Evolutionary conservation across 495 filamentous ascomycete genomes (phyloP).

Genomic region (Neurospora pannonica): DNA sequence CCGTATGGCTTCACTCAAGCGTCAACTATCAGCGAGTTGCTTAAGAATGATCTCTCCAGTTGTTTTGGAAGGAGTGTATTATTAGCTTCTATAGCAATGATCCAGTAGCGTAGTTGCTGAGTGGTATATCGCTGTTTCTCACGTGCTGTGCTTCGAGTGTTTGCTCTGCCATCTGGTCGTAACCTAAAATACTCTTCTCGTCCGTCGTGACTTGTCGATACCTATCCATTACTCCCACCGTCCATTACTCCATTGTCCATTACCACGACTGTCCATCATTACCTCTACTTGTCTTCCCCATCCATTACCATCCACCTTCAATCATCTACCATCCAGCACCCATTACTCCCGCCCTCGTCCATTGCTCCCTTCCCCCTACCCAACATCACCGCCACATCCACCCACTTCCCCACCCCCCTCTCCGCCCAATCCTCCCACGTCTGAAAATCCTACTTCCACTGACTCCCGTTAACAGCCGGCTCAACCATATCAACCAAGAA

Average conservation of each 20-base stretch:
- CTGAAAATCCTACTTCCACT: neutral
- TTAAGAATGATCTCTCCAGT: neutral
- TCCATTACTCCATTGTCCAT: neutral
- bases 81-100: neutral
- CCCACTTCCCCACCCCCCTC: neutral
- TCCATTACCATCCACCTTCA: neutral
- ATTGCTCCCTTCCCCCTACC: neutral
- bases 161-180: neutral
- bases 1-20: too few relatives aligned
- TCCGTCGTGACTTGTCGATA: neutral
- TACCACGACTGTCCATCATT: neutral
- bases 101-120: neutral
- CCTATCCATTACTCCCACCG: neutral
- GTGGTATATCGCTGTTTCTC: neutral
- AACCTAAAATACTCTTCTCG: neutral
- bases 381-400: neutral
- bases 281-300: neutral
- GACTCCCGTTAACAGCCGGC: neutral
- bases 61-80: neutral
- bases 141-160: neutral
- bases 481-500: slow-evolving; percentile 26
- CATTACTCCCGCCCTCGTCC: neutral
- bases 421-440: neutral
- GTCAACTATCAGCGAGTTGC: too few relatives aligned
- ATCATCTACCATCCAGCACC: neutral